phyloP scores from a whole-genome alignment of 2,329 filamentous ascomycete genomes.

The Alternaria incomplexa region DNA sequence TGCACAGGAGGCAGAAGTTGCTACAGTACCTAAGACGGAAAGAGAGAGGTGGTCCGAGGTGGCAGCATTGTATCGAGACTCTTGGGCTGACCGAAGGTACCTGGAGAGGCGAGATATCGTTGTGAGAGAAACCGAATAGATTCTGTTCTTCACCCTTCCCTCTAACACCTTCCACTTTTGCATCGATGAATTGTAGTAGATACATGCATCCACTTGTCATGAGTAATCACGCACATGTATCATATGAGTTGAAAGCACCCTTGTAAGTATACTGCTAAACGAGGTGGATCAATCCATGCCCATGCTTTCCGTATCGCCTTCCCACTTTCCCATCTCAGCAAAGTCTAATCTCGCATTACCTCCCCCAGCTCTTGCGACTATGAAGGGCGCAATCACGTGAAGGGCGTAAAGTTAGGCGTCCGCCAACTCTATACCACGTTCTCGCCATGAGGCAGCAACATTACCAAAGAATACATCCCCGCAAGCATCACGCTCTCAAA shows the following conservation, averaged over 20 bases:
- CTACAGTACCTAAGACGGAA: conserved; percentile 85
- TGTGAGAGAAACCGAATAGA: conserved; percentile 55
- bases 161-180: background rate
- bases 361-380: background rate
- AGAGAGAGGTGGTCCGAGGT: conserved; percentile 89
- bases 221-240: background rate
- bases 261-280: background rate
- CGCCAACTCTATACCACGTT: background rate
- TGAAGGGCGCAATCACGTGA: background rate
- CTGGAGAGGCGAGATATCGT: conserved; percentile 86
- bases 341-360: background rate
- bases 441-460: background rate
- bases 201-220: background rate
- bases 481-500: background rate
- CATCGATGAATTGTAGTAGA: background rate
- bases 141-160: too few relatives aligned
- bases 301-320: too few relatives aligned
- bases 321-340: background rate
- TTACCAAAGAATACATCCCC: fast-evolving
- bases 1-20: conserved; percentile 88
- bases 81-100: conserved; percentile 86
- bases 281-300: background rate
- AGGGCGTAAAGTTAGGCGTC: background rate
- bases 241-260: background rate
- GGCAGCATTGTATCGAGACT: conserved; percentile 82